A percentile compares a stretch with the other conserved stretches of the same genome.
Evolutionary conservation across 83 land plant species (phyloP).

Genomic region (Isoetes engelmannii): DNA sequence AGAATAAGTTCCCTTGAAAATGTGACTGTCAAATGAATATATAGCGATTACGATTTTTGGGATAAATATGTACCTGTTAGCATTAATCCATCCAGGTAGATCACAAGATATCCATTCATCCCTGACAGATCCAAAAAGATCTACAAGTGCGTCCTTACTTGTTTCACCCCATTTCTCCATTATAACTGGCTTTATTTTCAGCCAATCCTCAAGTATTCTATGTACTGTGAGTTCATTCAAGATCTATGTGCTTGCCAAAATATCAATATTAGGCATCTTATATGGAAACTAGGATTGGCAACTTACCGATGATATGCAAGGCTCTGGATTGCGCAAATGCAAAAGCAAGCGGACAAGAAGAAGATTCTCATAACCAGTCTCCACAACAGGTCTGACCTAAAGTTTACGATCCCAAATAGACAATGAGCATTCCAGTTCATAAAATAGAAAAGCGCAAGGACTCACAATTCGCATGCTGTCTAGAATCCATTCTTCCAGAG

Average conservation of each 20-base stretch:
- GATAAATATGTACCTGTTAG: slow-evolving; percentile 64
- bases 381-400: slow-evolving; percentile 97
- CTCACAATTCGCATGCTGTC: slow-evolving; percentile 80
- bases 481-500: slow-evolving; percentile 75
- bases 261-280: neutral
- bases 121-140: slow-evolving; percentile 84
- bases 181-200: slow-evolving; percentile 63
- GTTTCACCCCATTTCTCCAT: slow-evolving; percentile 79
- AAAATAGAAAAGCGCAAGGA: neutral
- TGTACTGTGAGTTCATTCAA: slow-evolving; percentile 64
- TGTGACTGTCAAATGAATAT: too few species aligned
- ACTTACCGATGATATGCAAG: slow-evolving; percentile 73
- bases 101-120: slow-evolving; percentile 93
- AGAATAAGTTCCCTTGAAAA: too few species aligned
- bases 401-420: slow-evolving; percentile 3
- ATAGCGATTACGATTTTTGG: neutral
- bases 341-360: slow-evolving; percentile 87
- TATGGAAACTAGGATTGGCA: neutral
- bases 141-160: slow-evolving; percentile 51
- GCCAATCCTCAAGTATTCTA: slow-evolving; percentile 73
- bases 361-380: slow-evolving; percentile 96
- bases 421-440: neutral
- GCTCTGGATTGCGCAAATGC: slow-evolving; percentile 53
- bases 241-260: slow-evolving; percentile 37
- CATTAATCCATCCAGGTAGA: slow-evolving; percentile 77